These are phyloP conservation scores for Phialophora chinensis DNA, from an alignment of 2,329 filamentous ascomycete genomes.

Conservation along the genomic window DNA sequence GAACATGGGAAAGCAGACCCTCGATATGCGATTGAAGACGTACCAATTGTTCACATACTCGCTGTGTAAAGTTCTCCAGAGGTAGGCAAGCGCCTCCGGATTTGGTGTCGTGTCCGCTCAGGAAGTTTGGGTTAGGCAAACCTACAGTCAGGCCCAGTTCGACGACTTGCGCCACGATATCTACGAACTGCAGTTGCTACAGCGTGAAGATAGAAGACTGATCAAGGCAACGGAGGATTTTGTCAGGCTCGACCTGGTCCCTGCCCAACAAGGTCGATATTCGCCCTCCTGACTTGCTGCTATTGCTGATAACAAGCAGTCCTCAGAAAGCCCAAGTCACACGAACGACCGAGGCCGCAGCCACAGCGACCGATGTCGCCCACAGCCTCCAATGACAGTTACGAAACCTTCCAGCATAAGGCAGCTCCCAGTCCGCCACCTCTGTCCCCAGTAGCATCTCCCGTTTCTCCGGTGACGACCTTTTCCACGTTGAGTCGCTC, in stretches of 20 bases:
- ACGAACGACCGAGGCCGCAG: constrained; percentile 31
- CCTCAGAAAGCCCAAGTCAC: constrained; percentile 31
- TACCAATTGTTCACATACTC: constrained; percentile 59
- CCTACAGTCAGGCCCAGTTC: constrained; percentile 26
- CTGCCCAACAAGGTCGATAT: constrained; percentile 26
- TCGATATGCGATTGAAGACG: constrained; percentile 56
- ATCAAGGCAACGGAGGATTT: constrained; percentile 31
- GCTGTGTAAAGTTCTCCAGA: constrained; percentile 52
- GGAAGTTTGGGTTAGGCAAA: constrained; percentile 25
- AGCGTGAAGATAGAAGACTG: constrained; percentile 30
- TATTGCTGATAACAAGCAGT: constrained; percentile 21
- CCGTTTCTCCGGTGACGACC: constrained; percentile 35
- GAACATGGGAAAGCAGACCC: constrained; percentile 54
- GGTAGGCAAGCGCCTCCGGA: constrained; percentile 46
- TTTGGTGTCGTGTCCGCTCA: constrained; percentile 16
- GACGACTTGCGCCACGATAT: constrained; percentile 36
- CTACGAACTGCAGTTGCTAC: constrained; percentile 31
- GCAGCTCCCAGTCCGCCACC: constrained; percentile 33
- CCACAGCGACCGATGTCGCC: constrained; percentile 34
- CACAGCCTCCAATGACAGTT: constrained; percentile 34
- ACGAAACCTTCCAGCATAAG: constrained; percentile 29
- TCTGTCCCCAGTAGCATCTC: constrained; percentile 9
- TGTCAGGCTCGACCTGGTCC: constrained; percentile 26
- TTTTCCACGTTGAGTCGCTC: constrained; percentile 37
- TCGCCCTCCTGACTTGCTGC: no score